Percentiles rank a stretch among this genome's conserved stretches.
phyloP scores from a whole-genome alignment of 2,329 filamentous ascomycete species.

The Emmonsiellopsis sp. region DNA sequence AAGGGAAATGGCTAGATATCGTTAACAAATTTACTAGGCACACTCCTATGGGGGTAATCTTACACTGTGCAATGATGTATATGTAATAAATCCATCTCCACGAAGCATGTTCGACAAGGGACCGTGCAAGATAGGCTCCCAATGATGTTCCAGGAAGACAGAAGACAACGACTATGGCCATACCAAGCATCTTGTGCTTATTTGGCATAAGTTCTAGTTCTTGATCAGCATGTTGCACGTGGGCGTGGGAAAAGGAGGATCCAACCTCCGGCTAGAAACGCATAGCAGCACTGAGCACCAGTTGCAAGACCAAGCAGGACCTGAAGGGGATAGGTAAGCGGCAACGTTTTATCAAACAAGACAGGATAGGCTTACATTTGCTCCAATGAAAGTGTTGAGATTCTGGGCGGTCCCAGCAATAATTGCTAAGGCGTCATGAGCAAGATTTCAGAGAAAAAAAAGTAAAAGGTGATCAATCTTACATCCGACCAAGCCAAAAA shows the following conservation, averaged over 20 bases:
- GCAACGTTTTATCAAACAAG: not conserved
- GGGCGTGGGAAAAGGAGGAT: not conserved
- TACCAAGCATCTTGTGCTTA: not conserved
- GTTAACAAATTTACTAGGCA: not conserved
- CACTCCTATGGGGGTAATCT: not conserved
- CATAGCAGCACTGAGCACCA: constrained; percentile 21
- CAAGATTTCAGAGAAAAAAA: not conserved
- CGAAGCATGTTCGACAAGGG: constrained; percentile 1
- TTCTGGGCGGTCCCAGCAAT: constrained; percentile 21
- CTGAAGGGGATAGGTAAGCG: constrained; percentile 7
- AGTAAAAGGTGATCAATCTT: not conserved
- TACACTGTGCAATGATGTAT: not conserved
- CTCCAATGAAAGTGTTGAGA: constrained; percentile 23
- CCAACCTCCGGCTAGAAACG: constrained; percentile 12
- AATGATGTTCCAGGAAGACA: not conserved
- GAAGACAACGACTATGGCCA: not conserved
- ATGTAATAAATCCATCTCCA: constrained; percentile 5
- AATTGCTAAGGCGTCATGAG: constrained; percentile 11
- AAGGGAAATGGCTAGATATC: not conserved
- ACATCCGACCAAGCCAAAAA: constrained; percentile 9
- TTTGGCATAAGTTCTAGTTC: constrained; percentile 14
- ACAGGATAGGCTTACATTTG: constrained; percentile 8
- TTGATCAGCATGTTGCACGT: not conserved
- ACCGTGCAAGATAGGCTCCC: constrained; percentile 1
- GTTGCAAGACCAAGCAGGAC: constrained; percentile 20